A percentile compares a stretch with the other conserved stretches of the same genome.
Evolutionary conservation across 192 early-diverging fungal genomes (phyloP).

Genomic region (Coemansia biformis): DNA sequence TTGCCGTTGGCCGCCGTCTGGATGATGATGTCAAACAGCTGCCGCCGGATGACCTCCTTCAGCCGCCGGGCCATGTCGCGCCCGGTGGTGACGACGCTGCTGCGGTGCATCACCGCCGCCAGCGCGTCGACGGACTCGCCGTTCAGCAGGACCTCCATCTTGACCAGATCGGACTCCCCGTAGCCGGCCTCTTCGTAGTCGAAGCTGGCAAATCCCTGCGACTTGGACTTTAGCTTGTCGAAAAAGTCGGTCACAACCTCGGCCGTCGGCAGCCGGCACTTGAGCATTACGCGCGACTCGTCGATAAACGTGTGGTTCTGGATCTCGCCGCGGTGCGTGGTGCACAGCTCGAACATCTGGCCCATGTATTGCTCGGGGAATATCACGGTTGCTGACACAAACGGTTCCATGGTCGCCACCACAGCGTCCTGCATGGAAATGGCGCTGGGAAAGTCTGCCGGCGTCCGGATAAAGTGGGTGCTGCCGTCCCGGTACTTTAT

Average conservation of each 20-base stretch:
- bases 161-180: constrained; percentile 78
- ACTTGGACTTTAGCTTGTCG: constrained; percentile 86
- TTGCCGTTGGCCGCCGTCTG: constrained; percentile 82
- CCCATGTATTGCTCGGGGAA: constrained; percentile 80
- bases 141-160: constrained; percentile 88
- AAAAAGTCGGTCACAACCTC: constrained; percentile 96
- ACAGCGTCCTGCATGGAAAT: constrained; percentile 61
- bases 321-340: constrained; percentile 68
- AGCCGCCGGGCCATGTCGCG: constrained; percentile 79
- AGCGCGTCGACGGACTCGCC: constrained; percentile 88
- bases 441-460: constrained; percentile 84
- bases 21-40: constrained; percentile 92
- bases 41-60: constrained; percentile 76
- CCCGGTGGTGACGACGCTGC: constrained; percentile 61
- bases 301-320: constrained; percentile 85
- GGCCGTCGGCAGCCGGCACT: constrained; percentile 81
- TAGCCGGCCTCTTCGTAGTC: constrained; percentile 96
- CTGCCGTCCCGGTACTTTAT: constrained; percentile 44
- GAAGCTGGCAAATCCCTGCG: constrained; percentile 79
- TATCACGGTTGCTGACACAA: constrained; percentile 86
- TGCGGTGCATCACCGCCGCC: constrained; percentile 79
- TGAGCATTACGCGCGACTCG: constrained; percentile 76
- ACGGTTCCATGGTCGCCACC: constrained; percentile 76
- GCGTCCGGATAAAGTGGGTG: constrained; percentile 64
- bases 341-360: constrained; percentile 69